phyloP scores from a whole-genome alignment of 2,329 filamentous ascomycete genomes.

The Microcera coccophila region DNA sequence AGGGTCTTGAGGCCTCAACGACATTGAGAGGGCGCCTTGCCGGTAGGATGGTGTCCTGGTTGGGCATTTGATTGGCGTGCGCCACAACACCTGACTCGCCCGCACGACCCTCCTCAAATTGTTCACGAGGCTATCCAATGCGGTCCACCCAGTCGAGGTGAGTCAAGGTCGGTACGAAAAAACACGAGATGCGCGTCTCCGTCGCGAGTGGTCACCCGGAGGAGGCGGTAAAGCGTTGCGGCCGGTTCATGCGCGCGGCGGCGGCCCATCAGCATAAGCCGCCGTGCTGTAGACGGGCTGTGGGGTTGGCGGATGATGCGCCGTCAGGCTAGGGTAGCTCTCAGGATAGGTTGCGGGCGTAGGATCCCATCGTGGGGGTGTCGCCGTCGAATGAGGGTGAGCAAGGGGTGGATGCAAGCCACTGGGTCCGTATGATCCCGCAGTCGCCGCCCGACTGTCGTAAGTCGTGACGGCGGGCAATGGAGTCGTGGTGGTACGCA shows the following conservation, averaged over 20 bases:
- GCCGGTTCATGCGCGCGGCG: constrained; percentile 39
- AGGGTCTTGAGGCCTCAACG: constrained; percentile 9
- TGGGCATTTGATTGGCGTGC: constrained; percentile 34
- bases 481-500: constrained; percentile 37
- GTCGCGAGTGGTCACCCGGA: constrained; percentile 20
- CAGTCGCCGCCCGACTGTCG: constrained; percentile 32
- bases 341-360: constrained; percentile 38
- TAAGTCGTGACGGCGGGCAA: constrained; percentile 40
- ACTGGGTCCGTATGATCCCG: constrained; percentile 37
- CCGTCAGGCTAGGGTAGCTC: constrained; percentile 36
- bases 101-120: constrained; percentile 26
- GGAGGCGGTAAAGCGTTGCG: constrained; percentile 11
- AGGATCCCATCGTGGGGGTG: constrained; percentile 41
- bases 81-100: constrained; percentile 37
- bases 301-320: constrained; percentile 24
- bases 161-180: constrained; percentile 11
- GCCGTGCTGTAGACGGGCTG: constrained; percentile 40
- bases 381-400: constrained; percentile 35
- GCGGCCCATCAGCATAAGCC: constrained; percentile 41
- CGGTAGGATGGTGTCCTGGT: constrained; percentile 20
- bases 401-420: constrained; percentile 39
- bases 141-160: constrained; percentile 14
- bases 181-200: constrained; percentile 21
- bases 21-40: constrained; percentile 12
- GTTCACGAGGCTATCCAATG: constrained; percentile 33